A percentile compares a stretch with the other conserved stretches of the same genome.
Conservation (phyloP, 176 grass and related monocot species). For the Triticum dicoccoides region DNA sequence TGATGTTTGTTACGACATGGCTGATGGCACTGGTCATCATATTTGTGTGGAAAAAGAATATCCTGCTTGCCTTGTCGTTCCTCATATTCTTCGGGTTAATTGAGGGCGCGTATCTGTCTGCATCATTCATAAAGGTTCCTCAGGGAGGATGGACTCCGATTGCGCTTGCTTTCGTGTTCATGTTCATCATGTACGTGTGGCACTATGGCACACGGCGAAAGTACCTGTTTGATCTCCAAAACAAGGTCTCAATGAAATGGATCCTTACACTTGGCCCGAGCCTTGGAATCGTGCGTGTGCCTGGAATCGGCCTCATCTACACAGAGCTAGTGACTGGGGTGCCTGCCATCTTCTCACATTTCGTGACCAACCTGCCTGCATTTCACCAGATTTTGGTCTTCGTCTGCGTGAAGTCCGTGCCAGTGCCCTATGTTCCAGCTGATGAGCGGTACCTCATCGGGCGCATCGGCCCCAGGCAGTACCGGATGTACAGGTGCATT, state of each 20-base stretch:
- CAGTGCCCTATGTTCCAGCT: conserved; percentile 45
- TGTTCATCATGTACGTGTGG: conserved; percentile 73
- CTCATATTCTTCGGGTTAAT: conserved; percentile 53
- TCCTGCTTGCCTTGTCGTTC: conserved; percentile 40
- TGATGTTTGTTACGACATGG: conserved; percentile 71
- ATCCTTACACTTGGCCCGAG: conserved; percentile 70
- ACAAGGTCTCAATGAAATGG: conserved; percentile 88
- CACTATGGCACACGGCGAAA: conserved; percentile 65
- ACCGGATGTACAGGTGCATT: conserved; percentile 79
- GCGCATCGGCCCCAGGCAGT: conserved; percentile 60
- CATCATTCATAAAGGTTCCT: conserved; percentile 57
- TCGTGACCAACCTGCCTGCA: conserved; percentile 77
- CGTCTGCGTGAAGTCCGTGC: conserved; percentile 64
- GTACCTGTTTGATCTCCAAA: conserved; percentile 67
- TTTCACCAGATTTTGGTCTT: conserved; percentile 76
- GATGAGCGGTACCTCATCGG: conserved; percentile 74
- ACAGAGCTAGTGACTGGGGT: conserved; percentile 68
- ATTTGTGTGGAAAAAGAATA: conserved; percentile 67
- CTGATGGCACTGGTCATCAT: conserved; percentile 70
- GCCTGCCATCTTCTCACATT: conserved; percentile 76
- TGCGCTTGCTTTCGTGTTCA: conserved; percentile 49
- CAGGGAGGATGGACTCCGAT: conserved; percentile 73
- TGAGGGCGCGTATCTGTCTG: conserved; percentile 48
- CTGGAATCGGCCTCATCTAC: conserved; percentile 77
- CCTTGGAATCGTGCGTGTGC: conserved; percentile 71